phyloP scores from a whole-genome alignment of 441 rosid species.

The Erodium texanum region DNA sequence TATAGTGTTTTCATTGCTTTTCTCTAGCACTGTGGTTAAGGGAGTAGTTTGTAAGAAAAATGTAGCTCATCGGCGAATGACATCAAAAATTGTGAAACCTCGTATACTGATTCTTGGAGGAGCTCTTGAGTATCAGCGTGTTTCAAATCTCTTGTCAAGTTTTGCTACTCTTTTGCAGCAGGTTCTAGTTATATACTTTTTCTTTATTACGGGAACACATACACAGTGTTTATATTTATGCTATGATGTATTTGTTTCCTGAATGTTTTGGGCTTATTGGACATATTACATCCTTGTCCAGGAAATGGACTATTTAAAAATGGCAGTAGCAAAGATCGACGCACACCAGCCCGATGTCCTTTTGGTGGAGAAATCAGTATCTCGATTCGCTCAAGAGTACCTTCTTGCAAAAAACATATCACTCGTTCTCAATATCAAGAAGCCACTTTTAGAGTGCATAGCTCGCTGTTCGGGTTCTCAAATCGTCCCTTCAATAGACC shows the following conservation, averaged over 20 bases:
- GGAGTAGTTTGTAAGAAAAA: conserved; percentile 99
- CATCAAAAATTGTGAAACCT: conserved; percentile 74
- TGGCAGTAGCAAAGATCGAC: conserved; percentile 95
- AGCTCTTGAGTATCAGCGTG: conserved; percentile 97
- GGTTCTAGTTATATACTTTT: conserved; percentile 38
- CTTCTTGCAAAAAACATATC: conserved; percentile 85
- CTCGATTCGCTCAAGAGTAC: conserved; percentile 87
- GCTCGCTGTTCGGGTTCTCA: conserved; percentile 96
- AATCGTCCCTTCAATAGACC: conserved; percentile 88
- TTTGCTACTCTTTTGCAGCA: conserved; percentile 93
- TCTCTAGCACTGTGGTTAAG: conserved; percentile 68
- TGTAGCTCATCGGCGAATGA: conserved; percentile 95
- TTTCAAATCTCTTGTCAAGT: conserved; percentile 78
- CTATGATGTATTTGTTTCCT: conserved; percentile 11
- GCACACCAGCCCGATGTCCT: conserved; percentile 81
- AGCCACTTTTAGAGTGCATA: conserved; percentile 79
- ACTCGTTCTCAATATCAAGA: conserved; percentile 87
- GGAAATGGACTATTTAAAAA: conserved; percentile 98
- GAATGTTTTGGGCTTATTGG: conserved; percentile 11
- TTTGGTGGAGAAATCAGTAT: conserved; percentile 95
- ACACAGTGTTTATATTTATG: neutral
- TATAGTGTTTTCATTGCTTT: conserved; percentile 16
- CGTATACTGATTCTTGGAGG: conserved; percentile 85
- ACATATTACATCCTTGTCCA: conserved; percentile 28
- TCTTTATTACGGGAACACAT: conserved; percentile 17